Conservation (phyloP, 2,329 filamentous ascomycete genomes). For the Aspergillus neoniger region DNA sequence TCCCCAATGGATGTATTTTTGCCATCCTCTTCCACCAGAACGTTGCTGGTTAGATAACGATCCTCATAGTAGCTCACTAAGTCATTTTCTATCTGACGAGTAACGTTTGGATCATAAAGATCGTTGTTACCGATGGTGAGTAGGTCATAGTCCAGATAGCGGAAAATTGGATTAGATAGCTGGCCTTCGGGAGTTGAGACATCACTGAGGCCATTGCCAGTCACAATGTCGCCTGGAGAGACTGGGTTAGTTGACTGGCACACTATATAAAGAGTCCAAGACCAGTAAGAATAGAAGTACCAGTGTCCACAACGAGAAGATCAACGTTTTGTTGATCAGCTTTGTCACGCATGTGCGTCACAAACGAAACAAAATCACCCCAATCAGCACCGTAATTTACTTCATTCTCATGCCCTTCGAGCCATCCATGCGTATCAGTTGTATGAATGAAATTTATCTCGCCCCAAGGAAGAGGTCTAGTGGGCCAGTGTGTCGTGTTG, state of each 20-base stretch:
- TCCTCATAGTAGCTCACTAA: background rate
- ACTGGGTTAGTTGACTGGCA: background rate
- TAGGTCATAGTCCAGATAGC: background rate
- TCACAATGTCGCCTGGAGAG: background rate
- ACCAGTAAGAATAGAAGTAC: background rate
- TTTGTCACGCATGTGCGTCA: conserved; percentile 1
- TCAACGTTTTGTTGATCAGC: conserved; percentile 1
- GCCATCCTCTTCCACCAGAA: background rate
- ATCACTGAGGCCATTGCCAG: conserved; percentile 4
- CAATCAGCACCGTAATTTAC: conserved; percentile 4
- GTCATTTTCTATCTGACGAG: background rate
- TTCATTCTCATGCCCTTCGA: conserved; percentile 1
- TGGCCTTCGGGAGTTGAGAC: background rate
- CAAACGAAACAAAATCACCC: conserved; percentile 2
- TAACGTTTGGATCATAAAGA: background rate
- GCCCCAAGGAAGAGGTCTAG: background rate
- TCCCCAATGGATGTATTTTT: background rate
- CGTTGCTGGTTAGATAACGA: background rate
- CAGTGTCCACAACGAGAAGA: conserved; percentile 7
- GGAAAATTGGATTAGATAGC: background rate
- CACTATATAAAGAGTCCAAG: background rate
- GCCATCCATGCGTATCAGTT: conserved; percentile 4
- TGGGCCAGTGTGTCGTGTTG: background rate
- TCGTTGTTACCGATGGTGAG: conserved; percentile 2
- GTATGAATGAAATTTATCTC: conserved; percentile 7